Evolutionary conservation across 495 filamentous ascomycete genomes (phyloP).

Genomic region (Penicillium riverlandense): DNA sequence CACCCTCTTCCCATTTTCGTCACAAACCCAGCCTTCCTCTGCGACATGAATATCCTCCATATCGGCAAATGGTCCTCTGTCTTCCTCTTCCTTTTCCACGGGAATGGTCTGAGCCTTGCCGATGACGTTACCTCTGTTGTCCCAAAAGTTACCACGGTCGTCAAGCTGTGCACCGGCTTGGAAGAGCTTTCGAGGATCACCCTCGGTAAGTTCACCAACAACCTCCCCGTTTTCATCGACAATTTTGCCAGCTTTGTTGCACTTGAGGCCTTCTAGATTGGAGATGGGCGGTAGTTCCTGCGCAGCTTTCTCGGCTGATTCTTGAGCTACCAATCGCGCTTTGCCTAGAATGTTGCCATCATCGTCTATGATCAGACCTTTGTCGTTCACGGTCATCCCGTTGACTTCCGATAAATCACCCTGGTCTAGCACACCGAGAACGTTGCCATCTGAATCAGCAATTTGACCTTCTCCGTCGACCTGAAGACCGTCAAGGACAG

Average conservation of each 20-base stretch:
- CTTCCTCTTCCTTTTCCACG: slow-evolving; percentile 46
- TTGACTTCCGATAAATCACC: slow-evolving; percentile 55
- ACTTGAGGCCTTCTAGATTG: slow-evolving; percentile 50
- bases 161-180: slow-evolving; percentile 47
- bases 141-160: slow-evolving; percentile 56
- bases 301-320: slow-evolving; percentile 27
- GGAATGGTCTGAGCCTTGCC: slow-evolving; percentile 52
- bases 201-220: slow-evolving; percentile 53
- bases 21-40: slow-evolving; percentile 51
- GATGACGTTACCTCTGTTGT: slow-evolving; percentile 52
- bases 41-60: slow-evolving; percentile 55
- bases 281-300: slow-evolving; percentile 46
- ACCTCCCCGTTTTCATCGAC: slow-evolving; percentile 43
- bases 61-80: slow-evolving; percentile 56
- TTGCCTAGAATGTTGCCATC: slow-evolving; percentile 56
- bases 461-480: slow-evolving; percentile 51
- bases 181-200: slow-evolving; percentile 52
- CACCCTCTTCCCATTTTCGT: slow-evolving; percentile 51
- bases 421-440: slow-evolving; percentile 51
- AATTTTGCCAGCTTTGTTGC: slow-evolving; percentile 57
- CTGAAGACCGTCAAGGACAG: slow-evolving; percentile 48
- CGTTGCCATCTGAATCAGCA: slow-evolving; percentile 45
- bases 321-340: slow-evolving; percentile 32
- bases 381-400: slow-evolving; percentile 52
- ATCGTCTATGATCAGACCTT: slow-evolving; percentile 57